Conservation (phyloP, 495 filamentous ascomycete species). For the Paragyromitra xinjiangensis region DNA sequence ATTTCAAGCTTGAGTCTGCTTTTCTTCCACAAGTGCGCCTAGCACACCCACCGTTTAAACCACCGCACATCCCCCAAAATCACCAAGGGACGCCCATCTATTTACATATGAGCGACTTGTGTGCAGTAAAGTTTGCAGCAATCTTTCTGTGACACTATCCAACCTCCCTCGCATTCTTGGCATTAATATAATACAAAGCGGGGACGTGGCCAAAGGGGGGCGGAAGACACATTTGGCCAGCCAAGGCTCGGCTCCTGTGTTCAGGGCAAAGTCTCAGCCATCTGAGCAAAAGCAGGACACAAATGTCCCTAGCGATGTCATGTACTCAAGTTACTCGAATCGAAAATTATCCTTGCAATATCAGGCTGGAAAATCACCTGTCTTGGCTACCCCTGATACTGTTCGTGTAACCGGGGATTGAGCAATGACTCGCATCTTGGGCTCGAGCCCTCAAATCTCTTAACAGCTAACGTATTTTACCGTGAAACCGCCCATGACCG, state of each 20-base stretch:
- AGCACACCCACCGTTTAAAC: background rate
- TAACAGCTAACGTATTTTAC: no score
- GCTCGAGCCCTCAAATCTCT: background rate
- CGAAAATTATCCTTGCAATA: background rate
- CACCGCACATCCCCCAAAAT: background rate
- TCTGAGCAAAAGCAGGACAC: background rate
- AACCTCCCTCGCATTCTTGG: background rate
- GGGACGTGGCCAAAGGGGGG: background rate
- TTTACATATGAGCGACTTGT: background rate
- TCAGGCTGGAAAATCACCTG: background rate
- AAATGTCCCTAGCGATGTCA: background rate
- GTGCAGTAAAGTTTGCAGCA: background rate
- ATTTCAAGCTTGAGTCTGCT: background rate
- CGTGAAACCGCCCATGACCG: no score
- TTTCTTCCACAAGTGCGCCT: background rate
- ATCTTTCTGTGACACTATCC: background rate
- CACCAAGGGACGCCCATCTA: background rate
- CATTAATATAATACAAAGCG: background rate
- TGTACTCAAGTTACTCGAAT: slow-evolving; percentile 4
- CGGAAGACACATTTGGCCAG: background rate
- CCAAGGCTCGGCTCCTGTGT: slow-evolving; percentile 1
- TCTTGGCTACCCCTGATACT: slow-evolving; percentile 9
- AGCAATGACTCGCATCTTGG: slow-evolving; percentile 5
- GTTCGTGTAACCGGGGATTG: slow-evolving; percentile 12
- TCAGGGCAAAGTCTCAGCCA: background rate